A percentile compares a stretch with the other conserved stretches of the same genome.
Conservation (phyloP, 2,329 filamentous ascomycete genomes). For the Didymella pomorum region DNA sequence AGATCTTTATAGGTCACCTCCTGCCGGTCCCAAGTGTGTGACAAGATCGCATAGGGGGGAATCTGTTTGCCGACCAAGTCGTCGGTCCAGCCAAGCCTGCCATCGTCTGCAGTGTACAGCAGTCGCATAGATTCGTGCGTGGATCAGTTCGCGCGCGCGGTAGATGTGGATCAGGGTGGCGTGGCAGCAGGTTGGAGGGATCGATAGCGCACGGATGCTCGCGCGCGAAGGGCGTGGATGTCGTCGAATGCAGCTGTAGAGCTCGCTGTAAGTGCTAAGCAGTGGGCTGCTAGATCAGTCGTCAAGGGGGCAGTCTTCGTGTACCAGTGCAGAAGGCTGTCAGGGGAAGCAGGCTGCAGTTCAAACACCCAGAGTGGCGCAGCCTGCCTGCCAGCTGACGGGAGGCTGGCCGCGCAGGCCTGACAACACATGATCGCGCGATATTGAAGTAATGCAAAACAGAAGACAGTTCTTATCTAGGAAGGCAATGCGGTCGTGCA, state of each 20-base stretch:
- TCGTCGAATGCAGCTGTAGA: background rate
- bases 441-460: background rate
- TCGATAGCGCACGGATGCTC: background rate
- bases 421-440: background rate
- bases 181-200: background rate
- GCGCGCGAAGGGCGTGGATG: background rate
- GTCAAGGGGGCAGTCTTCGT: background rate
- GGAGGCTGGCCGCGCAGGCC: background rate
- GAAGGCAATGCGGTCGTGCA: background rate
- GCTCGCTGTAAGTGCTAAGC: background rate
- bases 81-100: background rate
- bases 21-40: background rate
- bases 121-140: background rate
- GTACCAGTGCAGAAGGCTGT: background rate
- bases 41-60: conserved; percentile 5
- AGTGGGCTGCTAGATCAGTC: background rate
- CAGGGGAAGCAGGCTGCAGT: background rate
- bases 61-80: background rate
- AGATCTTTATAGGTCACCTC: conserved; percentile 2
- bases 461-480: background rate
- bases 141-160: background rate
- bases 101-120: background rate
- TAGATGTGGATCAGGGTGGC: background rate
- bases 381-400: background rate
- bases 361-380: background rate